These are phyloP conservation scores for Cicer pinnatifidum DNA, from an alignment of 306 rosid species.

Conservation along the genomic window DNA sequence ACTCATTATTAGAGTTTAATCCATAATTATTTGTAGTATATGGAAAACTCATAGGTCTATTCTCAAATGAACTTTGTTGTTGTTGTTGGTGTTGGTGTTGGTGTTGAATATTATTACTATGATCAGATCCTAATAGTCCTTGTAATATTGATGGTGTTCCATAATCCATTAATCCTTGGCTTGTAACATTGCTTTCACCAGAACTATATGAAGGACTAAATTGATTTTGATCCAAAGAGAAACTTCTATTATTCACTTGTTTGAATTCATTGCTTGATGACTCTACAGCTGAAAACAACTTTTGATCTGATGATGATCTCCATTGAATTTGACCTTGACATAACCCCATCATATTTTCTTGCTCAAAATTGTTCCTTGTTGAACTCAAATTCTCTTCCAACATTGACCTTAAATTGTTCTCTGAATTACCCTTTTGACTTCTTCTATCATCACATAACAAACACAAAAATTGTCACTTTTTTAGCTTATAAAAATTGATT, in stretches of 20 bases:
- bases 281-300: conserved; percentile 53
- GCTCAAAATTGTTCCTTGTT: conserved; percentile 58
- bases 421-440: conserved; percentile 61
- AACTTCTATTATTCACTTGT: conserved; percentile 62
- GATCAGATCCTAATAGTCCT: conserved; percentile 64
- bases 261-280: conserved; percentile 53
- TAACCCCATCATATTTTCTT: conserved; percentile 61
- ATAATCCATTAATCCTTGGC: conserved; percentile 38
- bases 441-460: conserved; percentile 42
- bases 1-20: conserved; percentile 55
- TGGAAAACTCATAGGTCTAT: conserved; percentile 44
- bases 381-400: conserved; percentile 71
- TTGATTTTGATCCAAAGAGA: conserved; percentile 70
- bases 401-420: conserved; percentile 69
- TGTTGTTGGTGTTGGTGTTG: conserved; percentile 3
- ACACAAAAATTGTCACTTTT: conserved; percentile 33
- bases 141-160: conserved; percentile 58
- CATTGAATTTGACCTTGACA: conserved; percentile 61
- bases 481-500: neutral
- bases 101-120: neutral
- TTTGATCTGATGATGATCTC: conserved; percentile 54
- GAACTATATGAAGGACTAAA: conserved; percentile 81
- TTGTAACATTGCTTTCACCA: conserved; percentile 45
- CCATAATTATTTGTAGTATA: conserved; percentile 58
- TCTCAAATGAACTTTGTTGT: conserved; percentile 44